Base-by-base conservation (phyloP, 768 basidiomycete species). In the Trametes villosa region DNA sequence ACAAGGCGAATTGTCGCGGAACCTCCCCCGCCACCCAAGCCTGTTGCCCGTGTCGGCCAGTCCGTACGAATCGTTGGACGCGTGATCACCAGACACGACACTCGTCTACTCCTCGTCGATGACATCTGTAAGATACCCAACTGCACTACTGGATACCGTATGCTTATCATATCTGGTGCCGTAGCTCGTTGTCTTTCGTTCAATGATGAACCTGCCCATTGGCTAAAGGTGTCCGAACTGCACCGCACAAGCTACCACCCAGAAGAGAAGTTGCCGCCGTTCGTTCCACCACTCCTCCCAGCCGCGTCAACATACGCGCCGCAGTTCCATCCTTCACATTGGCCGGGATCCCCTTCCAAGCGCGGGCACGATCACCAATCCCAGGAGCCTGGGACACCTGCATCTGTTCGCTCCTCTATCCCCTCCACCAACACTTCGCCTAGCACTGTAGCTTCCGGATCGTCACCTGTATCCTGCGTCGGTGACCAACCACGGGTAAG, bases 171-270 rank as follows among this genome's bases (percentile, higher is more conserved):
- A 88, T 84, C 75, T 22, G 67, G 59, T 26, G 1, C 44, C 20
- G 13, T 26, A 45, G 44, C 22, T 26, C 44, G 20, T 12, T 87
- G 83, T 68, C 57, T 59, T 18, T 82, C 84, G 11, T 68, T 72
- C 0, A 85, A 85, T 62, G 86, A 89, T 4, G 87, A 91, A 70
- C 77, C 85, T 8, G 59, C 66, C 3, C 89, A 92, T 64, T 82
- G 83, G 77, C 74, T 76, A 48, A 67, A 60, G 5, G 87, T 89
- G 11, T 74, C 76, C 4, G 67, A 77, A 1, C 74, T 90, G 6
- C 88, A 89, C 67, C 72, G 74, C 60, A 77, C 75, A 1, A 74
- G 73, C 31, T 92, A 91, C 66, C 79, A 77, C 26, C 62, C 62
- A 4, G 64, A 76, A 0, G 55, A 75, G 31, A 22, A 58, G 27